Evolutionary conservation across 1,284 basidiomycete genomes (phyloP), one percentile per base, ranked within the genome.

Genomic region (Pterulicium gracile): DNA sequence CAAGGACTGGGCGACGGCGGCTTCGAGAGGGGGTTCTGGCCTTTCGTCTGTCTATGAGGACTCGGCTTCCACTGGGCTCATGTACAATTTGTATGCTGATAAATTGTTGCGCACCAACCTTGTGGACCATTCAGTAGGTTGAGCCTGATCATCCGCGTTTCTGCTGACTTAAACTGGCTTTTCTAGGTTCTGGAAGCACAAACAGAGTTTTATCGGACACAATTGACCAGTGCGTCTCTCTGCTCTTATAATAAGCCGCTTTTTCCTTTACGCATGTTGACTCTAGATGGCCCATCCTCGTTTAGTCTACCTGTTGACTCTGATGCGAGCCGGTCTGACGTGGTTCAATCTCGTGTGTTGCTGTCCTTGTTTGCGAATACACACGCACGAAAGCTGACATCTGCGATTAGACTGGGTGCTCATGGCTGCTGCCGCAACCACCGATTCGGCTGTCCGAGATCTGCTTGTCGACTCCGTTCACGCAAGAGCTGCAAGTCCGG

Each of bases 11-110:
- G 49, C 53, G 27, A 47, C 15, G 10, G 44, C 53, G 12, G 58
- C 58, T 0, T 47, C 55, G 19, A 43, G 51, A 12, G 42, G 50
- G 21, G 54, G 52, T 15, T 56, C n/a, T n/a, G n/a, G 56, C 50
- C 50, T 61, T 12, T 47, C 49, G 7, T 55, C 60, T 18, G 51
- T 36, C 3, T 67, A 63, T 44, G 54, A 52, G 2, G 42, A 53
- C 4, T 13, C 50, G 0, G 43, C 47, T 4, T 58, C 62, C 2
- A 68, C 60, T 58, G 61, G 64, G 0, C 45, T 69, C 18, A 60
- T 69, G 45, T 76, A 76, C 54, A 77, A 76, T 48, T 49, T 76
- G n/a, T 71, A 65, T 48, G 62, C 67, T 12, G 72, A 75, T 49
- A 60, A 60, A 46, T 53, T 72, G 40, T 46, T 67, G 10, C 49